Base-by-base conservation (phyloP, 306 rosid genomes). In the Vigna nakashimae region DNA sequence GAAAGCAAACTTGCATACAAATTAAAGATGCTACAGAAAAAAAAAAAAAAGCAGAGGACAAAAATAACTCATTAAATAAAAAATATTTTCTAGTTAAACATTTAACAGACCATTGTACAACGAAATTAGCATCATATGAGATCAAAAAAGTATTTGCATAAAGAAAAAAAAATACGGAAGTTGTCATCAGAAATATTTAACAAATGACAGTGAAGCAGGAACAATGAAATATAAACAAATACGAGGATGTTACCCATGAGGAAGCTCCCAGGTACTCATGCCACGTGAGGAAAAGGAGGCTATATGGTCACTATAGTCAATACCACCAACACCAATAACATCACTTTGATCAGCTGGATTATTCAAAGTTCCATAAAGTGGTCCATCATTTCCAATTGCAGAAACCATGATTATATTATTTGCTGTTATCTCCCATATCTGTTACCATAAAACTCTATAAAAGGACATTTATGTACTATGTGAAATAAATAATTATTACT, bases 261-360 rank as follows among this genome's bases (percentile, higher is more conserved):
- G 99, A 76, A 95, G 88, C 87, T 95, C 99, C 99, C 99, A 95
- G 16, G 98, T 95, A 84, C 98, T 95, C 99, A 95, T 95, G 74
- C 98, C 99, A 79, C 98, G 93, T 8, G 99, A 95, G 67, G 99
- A 95, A 87, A 95, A 95, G 55, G 98, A 95, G 65, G 99, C 99
- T 83, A 95, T 92, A 86, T 91, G 99, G 83, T 95, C 98, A 84
- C 94, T 95, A 71, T 91, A 95, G 89, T 95, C 98, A 82, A 91
- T 92, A 73, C 99, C 99, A 69, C 96, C 99, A 86, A 95, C 99
- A 57, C 99, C 99, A 77, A 95, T 95, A 63, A 95, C 85, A 56
- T 92, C 99, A 74, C 97, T 92, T 83, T 92, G 99, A 84, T 95
- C 99, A 16, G 99, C 99, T 49, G 99, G 99, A 81, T 95, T 95